These are phyloP conservation scores for Paracamarosporium sp. DNA, from an alignment of 2,329 filamentous ascomycete genomes.

Conservation along the genomic window DNA sequence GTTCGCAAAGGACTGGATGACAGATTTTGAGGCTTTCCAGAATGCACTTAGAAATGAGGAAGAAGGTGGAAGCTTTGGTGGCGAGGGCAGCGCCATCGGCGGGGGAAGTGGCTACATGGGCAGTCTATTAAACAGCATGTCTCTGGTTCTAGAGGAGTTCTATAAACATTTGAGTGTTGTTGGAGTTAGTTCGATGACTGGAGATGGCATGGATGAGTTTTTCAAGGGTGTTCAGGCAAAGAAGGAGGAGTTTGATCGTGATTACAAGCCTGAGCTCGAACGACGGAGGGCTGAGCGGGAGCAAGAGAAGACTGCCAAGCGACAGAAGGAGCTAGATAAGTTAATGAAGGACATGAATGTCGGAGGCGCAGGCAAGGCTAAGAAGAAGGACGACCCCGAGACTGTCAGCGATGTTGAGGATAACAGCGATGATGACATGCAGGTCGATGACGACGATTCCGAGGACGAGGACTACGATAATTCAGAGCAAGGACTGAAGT, in stretches of 20 bases:
- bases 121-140: constrained; percentile 96
- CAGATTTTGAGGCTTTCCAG: constrained; percentile 96
- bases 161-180: constrained; percentile 94
- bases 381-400: constrained; percentile 55
- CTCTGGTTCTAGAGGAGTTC: constrained; percentile 94
- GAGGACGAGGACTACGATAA: constrained; percentile 64
- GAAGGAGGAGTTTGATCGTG: constrained; percentile 82
- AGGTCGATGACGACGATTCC: constrained; percentile 60
- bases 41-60: constrained; percentile 82
- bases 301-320: constrained; percentile 71
- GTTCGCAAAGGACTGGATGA: constrained; percentile 99
- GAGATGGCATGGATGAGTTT: constrained; percentile 90
- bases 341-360: constrained; percentile 94
- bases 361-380: constrained; percentile 37
- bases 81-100: constrained; percentile 67
- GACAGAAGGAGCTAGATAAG: constrained; percentile 85
- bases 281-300: constrained; percentile 77
- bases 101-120: constrained; percentile 93
- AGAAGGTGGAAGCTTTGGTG: constrained; percentile 76
- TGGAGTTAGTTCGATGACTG: constrained; percentile 90
- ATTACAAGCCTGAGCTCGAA: constrained; percentile 93
- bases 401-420: constrained; percentile 61
- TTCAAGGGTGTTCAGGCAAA: constrained; percentile 89
- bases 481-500: constrained; percentile 68
- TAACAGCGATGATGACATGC: constrained; percentile 58